phyloP scores from a whole-genome alignment of 345 rosid genomes.

The Mallotus nudiflorus region DNA sequence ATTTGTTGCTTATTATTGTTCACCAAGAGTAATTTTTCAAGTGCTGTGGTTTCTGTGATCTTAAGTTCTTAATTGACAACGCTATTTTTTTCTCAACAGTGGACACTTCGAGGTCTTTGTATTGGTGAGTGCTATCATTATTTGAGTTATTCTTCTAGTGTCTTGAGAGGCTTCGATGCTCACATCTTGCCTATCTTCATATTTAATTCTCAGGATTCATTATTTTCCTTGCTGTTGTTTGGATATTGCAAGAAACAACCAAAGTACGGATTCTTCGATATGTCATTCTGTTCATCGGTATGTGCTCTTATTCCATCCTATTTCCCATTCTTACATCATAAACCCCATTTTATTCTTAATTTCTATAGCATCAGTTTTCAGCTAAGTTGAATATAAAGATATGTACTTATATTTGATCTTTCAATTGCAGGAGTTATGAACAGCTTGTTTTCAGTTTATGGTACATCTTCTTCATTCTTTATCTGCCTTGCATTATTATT shows the following conservation, averaged over 20 bases:
- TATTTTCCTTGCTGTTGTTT: conserved; percentile 67
- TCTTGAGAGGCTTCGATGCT: conserved; percentile 2
- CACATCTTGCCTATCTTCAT: conserved; percentile 9
- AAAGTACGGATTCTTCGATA: conserved; percentile 76
- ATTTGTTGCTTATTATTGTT: conserved; percentile 4
- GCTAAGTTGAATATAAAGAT: not conserved
- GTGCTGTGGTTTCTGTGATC: too few species aligned
- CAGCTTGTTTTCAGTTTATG: conserved; percentile 93
- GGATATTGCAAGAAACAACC: conserved; percentile 91
- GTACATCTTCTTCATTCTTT: conserved; percentile 37
- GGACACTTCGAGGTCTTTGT: conserved; percentile 95
- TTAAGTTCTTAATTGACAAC: conserved; percentile 11
- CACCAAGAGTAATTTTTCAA: conserved; percentile 8
- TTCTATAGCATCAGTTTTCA: not conserved
- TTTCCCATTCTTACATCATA: not conserved
- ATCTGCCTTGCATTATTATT: not conserved
- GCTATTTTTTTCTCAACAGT: conserved; percentile 43
- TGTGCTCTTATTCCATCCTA: conserved; percentile 14
- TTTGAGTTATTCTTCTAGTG: conserved; percentile 9
- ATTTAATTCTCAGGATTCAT: conserved; percentile 68
- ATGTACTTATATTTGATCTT: conserved; percentile 18
- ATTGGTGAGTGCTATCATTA: conserved; percentile 53
- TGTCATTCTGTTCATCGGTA: conserved; percentile 94
- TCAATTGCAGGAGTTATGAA: conserved; percentile 88
- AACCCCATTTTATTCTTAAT: conserved; percentile 4